Evolutionary conservation across 2,329 filamentous ascomycete genomes (phyloP).

Genomic region (Diplodia sapinea): DNA sequence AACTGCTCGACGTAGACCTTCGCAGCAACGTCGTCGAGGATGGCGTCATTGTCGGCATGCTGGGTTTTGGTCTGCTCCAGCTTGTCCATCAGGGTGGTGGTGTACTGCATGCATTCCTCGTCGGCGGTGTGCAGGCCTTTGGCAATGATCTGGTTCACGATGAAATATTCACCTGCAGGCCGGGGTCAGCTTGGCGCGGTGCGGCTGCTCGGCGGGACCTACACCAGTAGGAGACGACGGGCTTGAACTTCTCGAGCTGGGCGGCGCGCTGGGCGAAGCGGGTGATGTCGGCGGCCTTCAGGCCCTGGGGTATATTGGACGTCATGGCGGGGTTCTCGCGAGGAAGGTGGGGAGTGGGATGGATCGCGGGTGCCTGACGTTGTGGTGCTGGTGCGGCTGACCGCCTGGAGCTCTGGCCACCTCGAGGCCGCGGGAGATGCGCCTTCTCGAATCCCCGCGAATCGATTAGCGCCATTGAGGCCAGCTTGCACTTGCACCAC

Average conservation of each 20-base stretch:
- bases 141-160: slow-evolving; percentile 87
- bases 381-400: slow-evolving; percentile 13
- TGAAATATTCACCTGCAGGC: slow-evolving; percentile 79
- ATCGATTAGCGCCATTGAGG: slow-evolving; percentile 26
- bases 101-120: slow-evolving; percentile 79
- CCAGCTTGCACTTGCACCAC: slow-evolving; percentile 24
- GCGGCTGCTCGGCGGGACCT: slow-evolving; percentile 45
- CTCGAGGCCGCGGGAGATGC: slow-evolving; percentile 20
- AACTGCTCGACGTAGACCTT: slow-evolving; percentile 96
- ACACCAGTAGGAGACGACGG: slow-evolving; percentile 96
- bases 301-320: slow-evolving; percentile 68
- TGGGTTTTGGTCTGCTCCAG: slow-evolving; percentile 80
- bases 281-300: slow-evolving; percentile 81
- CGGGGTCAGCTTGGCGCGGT: slow-evolving; percentile 34
- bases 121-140: slow-evolving; percentile 79
- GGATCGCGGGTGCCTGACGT: slow-evolving; percentile 11
- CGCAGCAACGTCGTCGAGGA: slow-evolving; percentile 82
- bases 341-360: slow-evolving; percentile 1
- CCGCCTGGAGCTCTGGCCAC: slow-evolving; percentile 27
- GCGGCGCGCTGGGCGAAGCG: slow-evolving; percentile 83
- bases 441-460: slow-evolving; percentile 30
- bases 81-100: slow-evolving; percentile 85
- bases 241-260: slow-evolving; percentile 83
- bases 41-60: slow-evolving; percentile 78
- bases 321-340: slow-evolving; percentile 64